phyloP scores from a whole-genome alignment of 768 basidiomycete species.

The Tylopilus felleus region DNA sequence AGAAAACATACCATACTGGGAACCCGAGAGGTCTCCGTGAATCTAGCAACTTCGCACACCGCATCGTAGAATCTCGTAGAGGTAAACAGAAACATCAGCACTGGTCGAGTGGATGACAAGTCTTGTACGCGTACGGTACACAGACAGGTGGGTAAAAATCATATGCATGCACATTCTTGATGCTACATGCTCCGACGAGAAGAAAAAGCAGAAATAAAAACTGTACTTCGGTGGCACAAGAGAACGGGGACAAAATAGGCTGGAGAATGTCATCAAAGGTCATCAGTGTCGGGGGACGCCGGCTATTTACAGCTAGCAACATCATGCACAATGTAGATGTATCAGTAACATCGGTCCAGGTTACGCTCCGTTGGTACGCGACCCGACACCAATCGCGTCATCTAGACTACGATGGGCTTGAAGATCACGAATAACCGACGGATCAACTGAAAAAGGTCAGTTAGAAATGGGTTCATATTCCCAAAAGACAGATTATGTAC shows the following conservation, averaged over 20 bases:
- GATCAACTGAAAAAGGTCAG: constrained; percentile 62
- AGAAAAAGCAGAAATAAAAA: constrained; percentile 11
- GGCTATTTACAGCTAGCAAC: constrained; percentile 25
- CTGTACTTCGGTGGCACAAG: constrained; percentile 17
- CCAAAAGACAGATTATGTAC: constrained; percentile 41
- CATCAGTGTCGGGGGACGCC: constrained; percentile 22
- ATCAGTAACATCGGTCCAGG: constrained; percentile 10
- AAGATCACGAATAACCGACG: constrained; percentile 81
- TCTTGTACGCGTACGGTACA: constrained; percentile 30
- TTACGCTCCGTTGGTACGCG: constrained; percentile 31
- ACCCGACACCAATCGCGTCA: constrained; percentile 38
- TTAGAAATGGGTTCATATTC: constrained; percentile 11
- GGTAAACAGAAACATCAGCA: constrained; percentile 6
- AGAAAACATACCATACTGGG: constrained; percentile 17
- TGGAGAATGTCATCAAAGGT: constrained; percentile 28
- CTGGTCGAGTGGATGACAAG: constrained; percentile 12
- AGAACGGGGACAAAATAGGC: constrained; percentile 16
- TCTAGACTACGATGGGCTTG: constrained; percentile 86
- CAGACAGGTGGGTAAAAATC: constrained; percentile 15
- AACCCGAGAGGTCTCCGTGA: not conserved
- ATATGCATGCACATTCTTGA: constrained; percentile 27
- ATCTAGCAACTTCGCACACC: too few relatives aligned
- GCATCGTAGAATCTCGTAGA: not conserved
- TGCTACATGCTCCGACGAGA: constrained; percentile 24
- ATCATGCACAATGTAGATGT: constrained; percentile 14